These are phyloP conservation scores for Aspergillus melleus DNA, from an alignment of 2,329 filamentous ascomycete genomes.

Conservation along the genomic window DNA sequence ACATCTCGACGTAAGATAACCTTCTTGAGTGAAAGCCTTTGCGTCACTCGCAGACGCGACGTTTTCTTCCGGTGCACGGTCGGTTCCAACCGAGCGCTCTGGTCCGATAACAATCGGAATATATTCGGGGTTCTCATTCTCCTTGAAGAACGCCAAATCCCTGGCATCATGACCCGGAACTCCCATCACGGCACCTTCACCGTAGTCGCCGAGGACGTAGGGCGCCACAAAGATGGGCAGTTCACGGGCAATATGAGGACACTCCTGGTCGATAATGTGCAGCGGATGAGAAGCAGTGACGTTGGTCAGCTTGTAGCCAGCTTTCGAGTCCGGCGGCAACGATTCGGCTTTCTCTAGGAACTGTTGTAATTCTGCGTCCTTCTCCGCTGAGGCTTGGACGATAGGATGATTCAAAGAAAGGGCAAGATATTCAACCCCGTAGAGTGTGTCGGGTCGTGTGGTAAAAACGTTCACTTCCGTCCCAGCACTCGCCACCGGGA, in stretches of 20 bases:
- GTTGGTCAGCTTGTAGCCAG: conserved; percentile 66
- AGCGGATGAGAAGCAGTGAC: conserved; percentile 67
- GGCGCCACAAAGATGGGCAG: conserved; percentile 79
- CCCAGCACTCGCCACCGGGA: conserved; percentile 52
- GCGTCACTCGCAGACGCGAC: conserved; percentile 41
- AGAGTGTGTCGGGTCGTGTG: conserved; percentile 81
- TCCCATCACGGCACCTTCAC: conserved; percentile 87
- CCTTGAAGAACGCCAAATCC: conserved; percentile 77
- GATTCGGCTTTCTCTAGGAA: conserved; percentile 63
- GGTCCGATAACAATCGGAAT: conserved; percentile 62
- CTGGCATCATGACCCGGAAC: conserved; percentile 81
- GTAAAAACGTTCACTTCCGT: conserved; percentile 72
- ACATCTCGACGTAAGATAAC: conserved; percentile 66
- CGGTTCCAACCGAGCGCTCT: conserved; percentile 35
- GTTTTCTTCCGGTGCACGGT: conserved; percentile 12
- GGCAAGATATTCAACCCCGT: conserved; percentile 81
- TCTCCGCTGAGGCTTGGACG: conserved; percentile 61
- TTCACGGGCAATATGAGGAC: conserved; percentile 36
- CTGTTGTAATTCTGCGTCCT: conserved; percentile 61
- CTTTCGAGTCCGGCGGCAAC: conserved; percentile 57
- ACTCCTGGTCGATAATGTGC: conserved; percentile 54
- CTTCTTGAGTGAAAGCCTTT: conserved; percentile 63
- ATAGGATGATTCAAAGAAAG: conserved; percentile 72
- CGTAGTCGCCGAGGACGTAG: conserved; percentile 83
- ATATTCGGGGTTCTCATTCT: conserved; percentile 62